Conservation (phyloP, 345 rosid genomes). For the Syzygium grande region DNA sequence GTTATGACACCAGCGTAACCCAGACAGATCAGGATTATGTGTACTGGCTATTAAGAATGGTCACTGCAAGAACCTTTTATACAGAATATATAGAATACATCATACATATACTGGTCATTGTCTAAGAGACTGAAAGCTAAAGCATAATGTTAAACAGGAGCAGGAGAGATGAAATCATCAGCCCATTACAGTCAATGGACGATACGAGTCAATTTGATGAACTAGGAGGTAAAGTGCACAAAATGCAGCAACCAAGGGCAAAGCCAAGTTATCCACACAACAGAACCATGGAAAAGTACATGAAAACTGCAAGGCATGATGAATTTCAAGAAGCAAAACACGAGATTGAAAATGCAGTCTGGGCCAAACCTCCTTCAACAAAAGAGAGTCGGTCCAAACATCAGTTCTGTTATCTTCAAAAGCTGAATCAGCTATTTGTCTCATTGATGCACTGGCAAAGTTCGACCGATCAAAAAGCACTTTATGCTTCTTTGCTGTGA, state of each 20-base stretch:
- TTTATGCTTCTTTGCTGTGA: conserved; percentile 15
- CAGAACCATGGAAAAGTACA: neutral
- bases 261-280: neutral
- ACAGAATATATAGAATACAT: neutral
- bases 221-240: neutral
- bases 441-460: conserved; percentile 3
- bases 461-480: conserved; percentile 24
- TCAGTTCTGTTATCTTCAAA: conserved; percentile 21
- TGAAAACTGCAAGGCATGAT: neutral
- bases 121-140: neutral
- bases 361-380: conserved; percentile 51
- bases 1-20: neutral
- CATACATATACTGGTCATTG: neutral
- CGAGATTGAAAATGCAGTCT: neutral
- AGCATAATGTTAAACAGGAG: neutral
- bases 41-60: neutral
- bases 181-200: neutral
- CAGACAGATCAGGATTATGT: neutral
- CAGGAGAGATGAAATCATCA: neutral
- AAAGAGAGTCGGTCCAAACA: conserved; percentile 43
- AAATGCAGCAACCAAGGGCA: neutral
- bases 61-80: neutral
- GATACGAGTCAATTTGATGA: neutral
- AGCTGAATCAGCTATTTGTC: conserved; percentile 6
- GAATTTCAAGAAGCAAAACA: neutral